Conservation (phyloP, 2,329 filamentous ascomycete genomes). For the Penicillium olsonii region DNA sequence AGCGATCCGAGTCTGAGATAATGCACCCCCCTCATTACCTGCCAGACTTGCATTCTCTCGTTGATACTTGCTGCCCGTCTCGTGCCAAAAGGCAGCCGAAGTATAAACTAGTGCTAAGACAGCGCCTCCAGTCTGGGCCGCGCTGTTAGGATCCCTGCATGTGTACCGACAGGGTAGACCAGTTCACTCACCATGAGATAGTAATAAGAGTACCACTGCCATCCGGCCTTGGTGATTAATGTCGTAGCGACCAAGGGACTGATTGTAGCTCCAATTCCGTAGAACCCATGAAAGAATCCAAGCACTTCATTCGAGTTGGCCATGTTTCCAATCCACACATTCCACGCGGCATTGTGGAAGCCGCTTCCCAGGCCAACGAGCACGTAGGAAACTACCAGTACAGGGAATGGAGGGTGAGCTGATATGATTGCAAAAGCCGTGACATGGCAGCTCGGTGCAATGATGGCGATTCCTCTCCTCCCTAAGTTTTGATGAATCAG, state of each 20-base stretch:
- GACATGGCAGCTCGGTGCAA: conserved; percentile 48
- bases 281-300: conserved; percentile 71
- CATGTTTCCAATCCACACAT: conserved; percentile 70
- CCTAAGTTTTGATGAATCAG: conserved; percentile 52
- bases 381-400: conserved; percentile 36
- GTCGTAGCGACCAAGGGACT: conserved; percentile 66
- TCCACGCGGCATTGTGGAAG: conserved; percentile 55
- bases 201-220: conserved; percentile 21
- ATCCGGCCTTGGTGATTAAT: conserved; percentile 62
- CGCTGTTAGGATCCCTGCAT: neutral
- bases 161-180: neutral
- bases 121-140: conserved; percentile 18
- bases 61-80: conserved; percentile 15
- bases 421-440: conserved; percentile 32
- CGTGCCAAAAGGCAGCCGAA: conserved; percentile 20
- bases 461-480: conserved; percentile 70
- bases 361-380: conserved; percentile 41
- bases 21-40: conserved; percentile 9
- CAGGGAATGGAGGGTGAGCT: conserved; percentile 37
- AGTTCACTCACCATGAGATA: conserved; percentile 15
- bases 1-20: conserved; percentile 35
- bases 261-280: conserved; percentile 60
- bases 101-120: conserved; percentile 16
- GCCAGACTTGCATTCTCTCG: conserved; percentile 24
- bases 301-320: conserved; percentile 70